Evolutionary conservation across 139 green algal species (phyloP), one percentile per base, ranked within the genome.

Genomic region (Tetradesmus lagerheimii): DNA sequence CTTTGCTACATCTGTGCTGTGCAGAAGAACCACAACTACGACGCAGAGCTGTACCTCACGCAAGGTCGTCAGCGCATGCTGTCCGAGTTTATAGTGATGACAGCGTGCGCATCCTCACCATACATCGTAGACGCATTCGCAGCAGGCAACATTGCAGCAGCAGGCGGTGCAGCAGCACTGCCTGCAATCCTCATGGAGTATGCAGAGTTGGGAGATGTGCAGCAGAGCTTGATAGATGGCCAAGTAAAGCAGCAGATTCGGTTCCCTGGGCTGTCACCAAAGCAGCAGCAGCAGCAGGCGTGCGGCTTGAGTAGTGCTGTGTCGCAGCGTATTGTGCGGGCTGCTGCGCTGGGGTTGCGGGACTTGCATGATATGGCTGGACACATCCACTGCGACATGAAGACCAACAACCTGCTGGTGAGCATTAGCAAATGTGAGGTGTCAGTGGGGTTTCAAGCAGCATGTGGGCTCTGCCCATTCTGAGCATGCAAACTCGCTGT

Each of bases 231-330:
- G 23, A 1, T 71, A 18, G 57, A 71, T 6, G 57, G 57, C 2
- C 23, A 8, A 23, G 20, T 71, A 23, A 20, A 71, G 57, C 57
- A n/a, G 57, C 57, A 4, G 20, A 20, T 71, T 20, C 57, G 57
- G 20, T 71, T 71, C 8, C 18, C 20, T 31, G 57, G 57, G 20
- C 57, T 71, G 57, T n/a, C 57, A n/a, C 3, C 23, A 31, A 71
- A 86, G 12, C 80, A 75, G 29, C 80, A 86, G 20, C 80, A 86
- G 80, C 80, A 71, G 45, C 80, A 39, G 11, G 47, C 39, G 80
- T 35, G 15, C 1, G 75, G 75, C 2, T 15, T 80, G 35, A 50
- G 75, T 16, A n/a, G 34, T 12, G 34, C 37, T 5, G 75, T 47
- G 35, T n/a, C 34, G 34, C 75, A 80, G 75, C 34, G 75, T 15